phyloP scores from a whole-genome alignment of 345 rosid species.

The Nephelium lappaceum region DNA sequence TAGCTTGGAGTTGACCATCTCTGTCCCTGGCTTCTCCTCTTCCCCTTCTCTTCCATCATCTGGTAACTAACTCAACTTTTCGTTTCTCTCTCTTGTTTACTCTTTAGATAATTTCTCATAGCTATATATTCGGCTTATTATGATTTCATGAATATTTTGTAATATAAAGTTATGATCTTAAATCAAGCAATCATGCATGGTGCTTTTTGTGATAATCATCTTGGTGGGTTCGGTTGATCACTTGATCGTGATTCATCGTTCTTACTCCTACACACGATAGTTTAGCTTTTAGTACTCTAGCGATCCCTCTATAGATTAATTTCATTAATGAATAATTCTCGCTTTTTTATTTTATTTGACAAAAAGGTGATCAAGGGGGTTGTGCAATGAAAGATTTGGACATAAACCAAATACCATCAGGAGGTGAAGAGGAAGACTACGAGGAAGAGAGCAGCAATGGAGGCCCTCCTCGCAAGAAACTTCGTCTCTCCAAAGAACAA shows the following conservation, averaged over 20 bases:
- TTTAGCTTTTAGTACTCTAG: too few species aligned
- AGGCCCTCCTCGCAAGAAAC: constrained; percentile 83
- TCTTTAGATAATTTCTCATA: not conserved
- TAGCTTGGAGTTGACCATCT: constrained; percentile 80
- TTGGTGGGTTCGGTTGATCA: not conserved
- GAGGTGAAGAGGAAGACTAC: constrained; percentile 44
- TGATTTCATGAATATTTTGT: not conserved
- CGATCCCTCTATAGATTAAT: not conserved
- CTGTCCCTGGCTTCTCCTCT: constrained; percentile 77
- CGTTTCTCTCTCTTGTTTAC: not conserved
- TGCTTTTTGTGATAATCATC: constrained; percentile 3
- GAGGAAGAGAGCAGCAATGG: constrained; percentile 53
- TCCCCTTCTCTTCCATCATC: constrained; percentile 55
- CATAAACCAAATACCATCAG: constrained; percentile 65
- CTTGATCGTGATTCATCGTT: too few species aligned
- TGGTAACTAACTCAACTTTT: constrained; percentile 35
- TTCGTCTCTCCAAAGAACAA: constrained; percentile 88
- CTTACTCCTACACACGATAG: too few species aligned
- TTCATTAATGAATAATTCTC: not conserved
- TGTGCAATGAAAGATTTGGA: constrained; percentile 58
- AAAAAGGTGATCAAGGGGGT: constrained; percentile 25
- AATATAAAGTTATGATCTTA: not conserved
- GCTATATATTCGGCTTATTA: not conserved
- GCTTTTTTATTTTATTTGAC: not conserved
- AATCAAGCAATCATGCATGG: constrained; percentile 12